A percentile compares a stretch with the other conserved stretches of the same genome.
These are phyloP conservation scores for Lecanicillium sp. DNA, from an alignment of 2,329 filamentous ascomycete species.

Conservation along the genomic window DNA sequence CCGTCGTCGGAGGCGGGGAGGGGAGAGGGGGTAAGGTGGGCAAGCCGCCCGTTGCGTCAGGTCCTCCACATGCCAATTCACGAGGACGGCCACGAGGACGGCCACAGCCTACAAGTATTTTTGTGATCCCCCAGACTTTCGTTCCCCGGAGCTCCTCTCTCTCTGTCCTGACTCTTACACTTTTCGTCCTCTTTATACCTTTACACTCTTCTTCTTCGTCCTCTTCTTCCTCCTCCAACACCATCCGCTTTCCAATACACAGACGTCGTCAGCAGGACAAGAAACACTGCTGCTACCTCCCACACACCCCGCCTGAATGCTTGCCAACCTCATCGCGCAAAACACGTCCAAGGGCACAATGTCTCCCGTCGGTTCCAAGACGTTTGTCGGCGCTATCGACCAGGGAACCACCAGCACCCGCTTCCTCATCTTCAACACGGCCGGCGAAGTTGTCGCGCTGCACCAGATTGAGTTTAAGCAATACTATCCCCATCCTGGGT, in stretches of 20 bases:
- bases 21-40: background rate
- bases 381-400: slow-evolving; percentile 70
- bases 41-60: slow-evolving; percentile 4
- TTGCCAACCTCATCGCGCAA: slow-evolving; percentile 15
- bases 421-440: slow-evolving; percentile 69
- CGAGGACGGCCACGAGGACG: background rate
- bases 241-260: too few species aligned
- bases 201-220: slow-evolving; percentile 2
- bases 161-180: background rate
- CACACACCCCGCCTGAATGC: slow-evolving; percentile 12
- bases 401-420: slow-evolving; percentile 73
- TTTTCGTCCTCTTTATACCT: slow-evolving; percentile 1
- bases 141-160: too few species aligned
- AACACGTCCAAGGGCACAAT: slow-evolving; percentile 18
- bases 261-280: too few species aligned
- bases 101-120: slow-evolving; percentile 5
- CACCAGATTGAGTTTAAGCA: slow-evolving; percentile 73
- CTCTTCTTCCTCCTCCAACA: slow-evolving; percentile 1
- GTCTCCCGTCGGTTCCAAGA: slow-evolving; percentile 20
- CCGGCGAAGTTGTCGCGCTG: slow-evolving; percentile 60
- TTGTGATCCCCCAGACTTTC: slow-evolving; percentile 9
- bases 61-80: slow-evolving; percentile 7
- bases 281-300: too few species aligned
- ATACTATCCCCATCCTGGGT: slow-evolving; percentile 69
- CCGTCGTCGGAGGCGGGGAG: slow-evolving; percentile 4